Evolutionary conservation across 2,329 filamentous ascomycete species (phyloP).

Genomic region (Pseudocercospora cruenta): DNA sequence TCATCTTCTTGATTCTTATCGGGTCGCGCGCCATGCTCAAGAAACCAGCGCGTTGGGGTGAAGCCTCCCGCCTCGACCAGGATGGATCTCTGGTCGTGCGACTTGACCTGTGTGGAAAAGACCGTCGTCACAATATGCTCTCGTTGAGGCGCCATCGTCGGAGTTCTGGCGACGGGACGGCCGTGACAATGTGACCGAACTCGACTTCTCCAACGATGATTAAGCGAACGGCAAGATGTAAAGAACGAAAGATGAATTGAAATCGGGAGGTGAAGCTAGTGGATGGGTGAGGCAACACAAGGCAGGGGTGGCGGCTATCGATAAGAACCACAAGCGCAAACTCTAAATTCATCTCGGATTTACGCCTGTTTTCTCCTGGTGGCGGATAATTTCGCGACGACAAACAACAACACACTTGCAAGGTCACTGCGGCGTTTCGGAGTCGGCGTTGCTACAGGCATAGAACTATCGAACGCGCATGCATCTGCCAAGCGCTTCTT

Average conservation of each 20-base stretch:
- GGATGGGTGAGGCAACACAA: neutral
- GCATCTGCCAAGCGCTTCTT: neutral
- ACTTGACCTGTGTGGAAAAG: conserved; percentile 32
- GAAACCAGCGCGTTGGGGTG: conserved; percentile 37
- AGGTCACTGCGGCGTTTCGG: neutral
- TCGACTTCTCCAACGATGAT: neutral
- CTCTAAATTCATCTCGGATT: neutral
- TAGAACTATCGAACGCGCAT: neutral
- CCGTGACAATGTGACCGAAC: too few species aligned
- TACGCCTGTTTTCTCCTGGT: neutral
- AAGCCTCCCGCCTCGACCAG: conserved; percentile 39
- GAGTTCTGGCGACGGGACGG: neutral
- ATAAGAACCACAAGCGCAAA: neutral
- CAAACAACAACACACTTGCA: neutral
- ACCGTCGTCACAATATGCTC: conserved; percentile 32
- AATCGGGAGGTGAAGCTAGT: neutral
- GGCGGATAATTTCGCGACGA: neutral
- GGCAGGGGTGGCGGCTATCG: neutral
- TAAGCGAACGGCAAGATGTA: neutral
- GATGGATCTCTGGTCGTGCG: conserved; percentile 32
- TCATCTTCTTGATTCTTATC: conserved; percentile 10
- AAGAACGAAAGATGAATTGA: neutral
- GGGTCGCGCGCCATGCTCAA: conserved; percentile 28
- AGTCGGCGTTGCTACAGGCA: neutral
- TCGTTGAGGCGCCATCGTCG: conserved; percentile 24